phyloP scores from a whole-genome alignment of 768 basidiomycete genomes.

The Cystobasidium onofrii region DNA sequence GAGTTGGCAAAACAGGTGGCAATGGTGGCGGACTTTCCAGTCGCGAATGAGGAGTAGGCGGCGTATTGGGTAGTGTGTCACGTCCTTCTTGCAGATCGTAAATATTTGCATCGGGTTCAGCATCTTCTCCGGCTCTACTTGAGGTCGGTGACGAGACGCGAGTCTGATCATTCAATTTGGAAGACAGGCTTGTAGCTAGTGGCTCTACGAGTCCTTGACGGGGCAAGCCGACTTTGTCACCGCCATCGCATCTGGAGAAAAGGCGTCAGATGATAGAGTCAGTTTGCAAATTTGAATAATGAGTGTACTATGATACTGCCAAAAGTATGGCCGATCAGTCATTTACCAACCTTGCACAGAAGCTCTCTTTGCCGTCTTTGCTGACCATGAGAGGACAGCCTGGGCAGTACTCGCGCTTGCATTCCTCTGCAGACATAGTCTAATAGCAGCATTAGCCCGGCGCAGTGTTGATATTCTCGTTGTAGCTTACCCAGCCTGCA shows the following conservation, averaged over 20 bases:
- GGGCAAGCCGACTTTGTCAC: conserved; percentile 17
- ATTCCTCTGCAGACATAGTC: conserved; percentile 35
- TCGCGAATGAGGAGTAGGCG: conserved; percentile 29
- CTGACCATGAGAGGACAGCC: conserved; percentile 32
- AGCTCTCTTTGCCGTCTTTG: conserved; percentile 22
- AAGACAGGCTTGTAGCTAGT: conserved; percentile 8
- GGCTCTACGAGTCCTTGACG: conserved; percentile 22
- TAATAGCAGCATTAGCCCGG: background rate
- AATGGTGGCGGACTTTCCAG: background rate
- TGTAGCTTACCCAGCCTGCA: conserved; percentile 29
- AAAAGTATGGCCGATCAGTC: background rate
- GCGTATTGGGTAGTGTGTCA: background rate
- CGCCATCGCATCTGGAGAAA: conserved; percentile 30
- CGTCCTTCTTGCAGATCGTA: background rate
- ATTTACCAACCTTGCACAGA: conserved; percentile 32
- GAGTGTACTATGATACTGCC: too few relatives aligned
- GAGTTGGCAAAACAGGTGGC: background rate
- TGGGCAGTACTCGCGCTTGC: conserved; percentile 26
- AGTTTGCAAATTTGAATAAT: background rate
- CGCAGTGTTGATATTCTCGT: background rate
- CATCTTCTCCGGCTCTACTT: background rate
- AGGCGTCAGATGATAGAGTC: background rate
- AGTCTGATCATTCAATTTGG: conserved; percentile 8
- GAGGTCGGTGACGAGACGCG: conserved; percentile 18
- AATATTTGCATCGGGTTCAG: background rate